Conservation (phyloP, 2,329 filamentous ascomycete species). For the Monosporascus sp. region DNA sequence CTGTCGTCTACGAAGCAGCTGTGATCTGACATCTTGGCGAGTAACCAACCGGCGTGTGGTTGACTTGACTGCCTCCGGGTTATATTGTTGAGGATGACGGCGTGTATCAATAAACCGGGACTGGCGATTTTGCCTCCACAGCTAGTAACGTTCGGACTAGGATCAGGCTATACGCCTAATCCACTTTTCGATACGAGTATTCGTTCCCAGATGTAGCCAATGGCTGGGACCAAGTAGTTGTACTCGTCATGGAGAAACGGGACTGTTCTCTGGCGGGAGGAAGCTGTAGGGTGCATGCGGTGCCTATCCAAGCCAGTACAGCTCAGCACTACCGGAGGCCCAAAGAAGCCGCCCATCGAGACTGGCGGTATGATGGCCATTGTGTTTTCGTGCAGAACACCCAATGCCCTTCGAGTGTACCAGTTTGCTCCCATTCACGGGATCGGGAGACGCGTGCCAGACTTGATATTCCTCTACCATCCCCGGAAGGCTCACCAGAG, state of each 20-base stretch:
- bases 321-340: background rate
- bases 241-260: conserved; percentile 11
- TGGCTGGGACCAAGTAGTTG: conserved; percentile 8
- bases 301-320: background rate
- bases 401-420: too few species aligned
- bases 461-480: too few species aligned
- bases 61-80: conserved; percentile 20
- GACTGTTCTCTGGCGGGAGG: conserved; percentile 11
- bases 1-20: conserved; percentile 28
- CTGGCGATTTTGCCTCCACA: conserved; percentile 34
- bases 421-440: too few species aligned
- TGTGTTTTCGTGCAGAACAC: too few species aligned
- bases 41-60: conserved; percentile 22
- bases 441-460: too few species aligned
- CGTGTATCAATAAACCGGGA: conserved; percentile 41
- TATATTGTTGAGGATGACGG: conserved; percentile 41
- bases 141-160: conserved; percentile 29
- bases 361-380: too few species aligned
- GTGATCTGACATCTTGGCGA: conserved; percentile 30
- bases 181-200: conserved; percentile 10
- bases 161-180: background rate
- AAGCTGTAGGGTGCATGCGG: background rate
- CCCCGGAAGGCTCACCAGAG: too few species aligned
- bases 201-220: conserved; percentile 9
- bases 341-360: too few species aligned